Percentiles rank a stretch among this genome's conserved stretches.
Conservation (phyloP, 129 eudicot genomes). For the Solidago caesia region DNA sequence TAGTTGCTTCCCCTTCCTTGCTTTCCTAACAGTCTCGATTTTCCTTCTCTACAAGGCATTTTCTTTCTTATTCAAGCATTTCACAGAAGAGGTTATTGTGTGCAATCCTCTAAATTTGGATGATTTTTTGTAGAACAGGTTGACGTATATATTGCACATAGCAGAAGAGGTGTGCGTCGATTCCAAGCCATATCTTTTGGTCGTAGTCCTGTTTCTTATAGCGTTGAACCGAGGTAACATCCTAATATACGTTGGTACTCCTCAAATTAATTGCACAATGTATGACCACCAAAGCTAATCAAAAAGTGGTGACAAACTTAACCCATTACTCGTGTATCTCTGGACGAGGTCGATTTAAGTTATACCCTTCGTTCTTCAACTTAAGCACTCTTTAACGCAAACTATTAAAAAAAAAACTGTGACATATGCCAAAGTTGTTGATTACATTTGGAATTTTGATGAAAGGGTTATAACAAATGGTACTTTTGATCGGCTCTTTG, state of each 20-base stretch:
- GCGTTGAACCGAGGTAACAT: slow-evolving; percentile 21
- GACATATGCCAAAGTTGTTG: background rate
- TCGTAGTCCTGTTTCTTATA: slow-evolving; percentile 10
- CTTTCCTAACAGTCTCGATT: slow-evolving; percentile 32
- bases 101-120: background rate
- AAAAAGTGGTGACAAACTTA: too few relatives aligned
- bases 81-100: background rate
- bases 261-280: too few relatives aligned
- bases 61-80: background rate
- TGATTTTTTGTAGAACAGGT: slow-evolving; percentile 18
- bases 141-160: slow-evolving; percentile 31
- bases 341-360: too few relatives aligned
- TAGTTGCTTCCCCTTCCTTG: slow-evolving; percentile 34
- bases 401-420: too few relatives aligned
- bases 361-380: too few relatives aligned
- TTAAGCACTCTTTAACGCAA: too few relatives aligned
- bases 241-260: background rate
- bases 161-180: slow-evolving; percentile 19
- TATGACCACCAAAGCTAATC: too few relatives aligned
- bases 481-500: slow-evolving; percentile 48
- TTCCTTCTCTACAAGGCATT: slow-evolving; percentile 40
- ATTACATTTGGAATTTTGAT: slow-evolving; percentile 14
- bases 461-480: slow-evolving; percentile 49
- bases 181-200: slow-evolving; percentile 17
- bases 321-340: too few relatives aligned